phyloP scores from a whole-genome alignment of 768 basidiomycete genomes.

The Termitomyces sp. region DNA sequence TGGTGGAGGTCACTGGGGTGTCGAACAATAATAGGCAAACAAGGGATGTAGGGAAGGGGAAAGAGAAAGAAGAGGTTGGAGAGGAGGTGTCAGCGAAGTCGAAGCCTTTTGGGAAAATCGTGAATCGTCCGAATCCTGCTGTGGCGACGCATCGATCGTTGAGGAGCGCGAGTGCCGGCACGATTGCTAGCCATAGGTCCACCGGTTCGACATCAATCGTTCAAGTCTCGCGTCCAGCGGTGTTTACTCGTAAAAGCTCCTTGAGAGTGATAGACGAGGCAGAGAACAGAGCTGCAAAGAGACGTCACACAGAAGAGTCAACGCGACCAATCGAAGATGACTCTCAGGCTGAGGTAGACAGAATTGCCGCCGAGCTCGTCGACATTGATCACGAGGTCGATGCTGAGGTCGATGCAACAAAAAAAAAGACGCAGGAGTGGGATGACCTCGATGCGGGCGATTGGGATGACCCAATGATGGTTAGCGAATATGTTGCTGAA shows the following conservation, averaged over 20 bases:
- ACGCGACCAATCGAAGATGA: constrained; percentile 24
- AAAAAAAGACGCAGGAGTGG: constrained; percentile 54
- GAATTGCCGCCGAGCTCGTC: constrained; percentile 34
- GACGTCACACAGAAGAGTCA: constrained; percentile 50
- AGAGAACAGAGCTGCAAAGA: constrained; percentile 53
- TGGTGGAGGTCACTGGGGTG: constrained; percentile 60
- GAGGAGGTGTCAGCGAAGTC: constrained; percentile 17
- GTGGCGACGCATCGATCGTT: constrained; percentile 12
- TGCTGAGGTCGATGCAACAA: constrained; percentile 20
- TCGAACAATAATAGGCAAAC: constrained; percentile 26
- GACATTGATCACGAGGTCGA: constrained; percentile 21
- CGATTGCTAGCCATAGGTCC: constrained; percentile 3
- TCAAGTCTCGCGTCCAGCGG: constrained; percentile 1
- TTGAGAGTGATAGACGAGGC: constrained; percentile 31
- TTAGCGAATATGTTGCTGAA: constrained; percentile 85
- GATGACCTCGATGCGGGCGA: constrained; percentile 87
- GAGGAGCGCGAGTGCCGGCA: constrained; percentile 7
- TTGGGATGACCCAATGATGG: constrained; percentile 85
- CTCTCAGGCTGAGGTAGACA: constrained; percentile 32
- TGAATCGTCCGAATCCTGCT: constrained; percentile 29
- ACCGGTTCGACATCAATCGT: neutral
- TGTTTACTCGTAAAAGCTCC: constrained; percentile 13
- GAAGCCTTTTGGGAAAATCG: constrained; percentile 15
- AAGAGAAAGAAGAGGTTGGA: constrained; percentile 43
- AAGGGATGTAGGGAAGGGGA: constrained; percentile 10